phyloP scores from a whole-genome alignment of 2,329 filamentous ascomycete genomes.

The Aspergillus texensis region DNA sequence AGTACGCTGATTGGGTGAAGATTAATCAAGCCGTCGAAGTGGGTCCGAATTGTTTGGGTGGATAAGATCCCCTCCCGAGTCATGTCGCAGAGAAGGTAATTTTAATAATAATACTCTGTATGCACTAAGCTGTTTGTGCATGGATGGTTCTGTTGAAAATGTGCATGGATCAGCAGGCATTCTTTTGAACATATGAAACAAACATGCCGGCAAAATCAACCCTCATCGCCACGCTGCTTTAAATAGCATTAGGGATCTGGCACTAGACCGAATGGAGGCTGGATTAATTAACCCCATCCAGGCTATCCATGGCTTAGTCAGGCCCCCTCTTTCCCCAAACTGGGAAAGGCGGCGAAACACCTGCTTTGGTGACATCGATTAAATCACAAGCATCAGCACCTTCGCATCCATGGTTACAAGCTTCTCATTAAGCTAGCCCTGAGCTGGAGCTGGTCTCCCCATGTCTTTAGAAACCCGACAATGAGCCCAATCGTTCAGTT shows the following conservation, averaged over 20 bases:
- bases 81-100: background rate
- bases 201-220: background rate
- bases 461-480: constrained; percentile 29
- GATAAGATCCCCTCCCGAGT: background rate
- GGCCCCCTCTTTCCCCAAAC: constrained; percentile 6
- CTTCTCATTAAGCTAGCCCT: constrained; percentile 10
- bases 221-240: constrained; percentile 4
- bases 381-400: constrained; percentile 1
- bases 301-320: constrained; percentile 8
- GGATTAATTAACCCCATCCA: too few relatives aligned
- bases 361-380: constrained; percentile 1
- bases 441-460: constrained; percentile 30
- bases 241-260: background rate
- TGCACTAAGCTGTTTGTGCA: background rate
- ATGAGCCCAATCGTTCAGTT: constrained; percentile 41
- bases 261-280: background rate
- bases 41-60: background rate
- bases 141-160: background rate
- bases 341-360: constrained; percentile 5
- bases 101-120: background rate
- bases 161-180: background rate
- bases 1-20: background rate
- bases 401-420: constrained; percentile 10
- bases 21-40: background rate
- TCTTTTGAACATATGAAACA: too few relatives aligned